Percentiles rank a stretch among this genome's conserved stretches.
Evolutionary conservation across 208 protist genomes (phyloP).

Genomic region (Acanthamoeba culbertsoni): DNA sequence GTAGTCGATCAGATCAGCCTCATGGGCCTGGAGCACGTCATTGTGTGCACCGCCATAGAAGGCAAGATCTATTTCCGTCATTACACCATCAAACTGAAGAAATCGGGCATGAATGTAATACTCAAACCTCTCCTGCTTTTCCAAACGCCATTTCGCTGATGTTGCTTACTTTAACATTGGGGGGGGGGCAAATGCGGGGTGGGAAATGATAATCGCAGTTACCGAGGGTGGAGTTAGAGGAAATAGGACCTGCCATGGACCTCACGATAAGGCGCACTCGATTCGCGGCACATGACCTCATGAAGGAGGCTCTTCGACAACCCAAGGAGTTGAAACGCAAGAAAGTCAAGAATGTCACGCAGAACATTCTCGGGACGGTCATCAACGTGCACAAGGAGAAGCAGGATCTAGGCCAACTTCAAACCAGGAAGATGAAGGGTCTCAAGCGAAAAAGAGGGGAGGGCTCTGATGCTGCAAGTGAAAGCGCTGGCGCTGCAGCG

Average conservation of each 20-base stretch:
- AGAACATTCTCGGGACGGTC: slow-evolving; percentile 56
- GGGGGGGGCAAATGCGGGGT: too few species aligned
- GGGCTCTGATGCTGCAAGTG: neutral
- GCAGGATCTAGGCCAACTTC: slow-evolving; percentile 70
- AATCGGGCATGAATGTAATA: slow-evolving; percentile 65
- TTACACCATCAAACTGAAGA: slow-evolving; percentile 63
- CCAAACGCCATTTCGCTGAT: neutral
- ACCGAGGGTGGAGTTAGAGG: slow-evolving; percentile 82
- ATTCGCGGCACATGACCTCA: slow-evolving; percentile 60
- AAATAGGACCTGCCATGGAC: slow-evolving; percentile 84
- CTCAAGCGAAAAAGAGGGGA: slow-evolving; percentile 57
- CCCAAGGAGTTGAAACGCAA: slow-evolving; percentile 55
- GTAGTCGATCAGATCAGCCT: slow-evolving; percentile 76
- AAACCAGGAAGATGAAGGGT: slow-evolving; percentile 75
- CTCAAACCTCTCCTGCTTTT: neutral
- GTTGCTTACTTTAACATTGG: neutral
- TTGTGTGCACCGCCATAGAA: slow-evolving; percentile 71
- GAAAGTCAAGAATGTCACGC: slow-evolving; percentile 75
- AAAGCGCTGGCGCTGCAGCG: neutral
- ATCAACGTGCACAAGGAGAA: slow-evolving; percentile 67
- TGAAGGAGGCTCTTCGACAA: slow-evolving; percentile 60
- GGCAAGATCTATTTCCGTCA: slow-evolving; percentile 69
- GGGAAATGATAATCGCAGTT: slow-evolving; percentile 18
- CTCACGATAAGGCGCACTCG: slow-evolving; percentile 73
- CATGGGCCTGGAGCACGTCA: slow-evolving; percentile 80